phyloP scores from a whole-genome alignment of 441 rosid species.

The Flueggea neowawraea region DNA sequence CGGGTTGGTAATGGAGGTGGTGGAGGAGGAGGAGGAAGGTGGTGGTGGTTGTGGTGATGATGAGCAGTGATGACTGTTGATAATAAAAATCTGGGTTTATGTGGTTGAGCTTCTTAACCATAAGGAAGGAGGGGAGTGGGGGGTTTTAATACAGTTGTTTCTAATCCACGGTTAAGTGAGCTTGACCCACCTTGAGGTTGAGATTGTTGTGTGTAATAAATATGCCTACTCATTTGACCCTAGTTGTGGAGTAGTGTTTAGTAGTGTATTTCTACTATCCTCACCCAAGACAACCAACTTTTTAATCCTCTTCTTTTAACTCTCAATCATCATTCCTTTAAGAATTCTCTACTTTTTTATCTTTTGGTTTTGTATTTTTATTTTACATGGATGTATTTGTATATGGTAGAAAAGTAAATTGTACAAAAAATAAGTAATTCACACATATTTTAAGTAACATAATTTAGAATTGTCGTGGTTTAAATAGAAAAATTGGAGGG shows the following conservation, averaged over 20 bases:
- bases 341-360: too few relatives aligned
- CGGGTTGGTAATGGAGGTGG: constrained; percentile 14
- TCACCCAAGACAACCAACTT: too few relatives aligned
- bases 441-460: too few relatives aligned
- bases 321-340: too few relatives aligned
- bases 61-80: constrained; percentile 35
- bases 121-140: not conserved
- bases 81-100: constrained; percentile 38
- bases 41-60: constrained; percentile 20
- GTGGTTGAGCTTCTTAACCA: constrained; percentile 49
- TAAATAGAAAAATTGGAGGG: too few relatives aligned
- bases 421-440: too few relatives aligned
- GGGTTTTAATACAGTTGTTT: constrained; percentile 39
- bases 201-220: constrained; percentile 25
- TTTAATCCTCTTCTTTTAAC: too few relatives aligned
- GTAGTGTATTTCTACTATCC: not conserved
- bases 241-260: not conserved
- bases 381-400: too few relatives aligned
- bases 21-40: constrained; percentile 6
- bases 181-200: constrained; percentile 37
- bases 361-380: not conserved
- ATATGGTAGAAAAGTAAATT: too few relatives aligned
- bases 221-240: constrained; percentile 18
- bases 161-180: constrained; percentile 44
- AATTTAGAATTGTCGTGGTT: too few relatives aligned